A percentile compares a stretch with the other conserved stretches of the same genome.
Conservation (phyloP, 805 yeast genomes). For the Metschnikowia dekortorum region DNA sequence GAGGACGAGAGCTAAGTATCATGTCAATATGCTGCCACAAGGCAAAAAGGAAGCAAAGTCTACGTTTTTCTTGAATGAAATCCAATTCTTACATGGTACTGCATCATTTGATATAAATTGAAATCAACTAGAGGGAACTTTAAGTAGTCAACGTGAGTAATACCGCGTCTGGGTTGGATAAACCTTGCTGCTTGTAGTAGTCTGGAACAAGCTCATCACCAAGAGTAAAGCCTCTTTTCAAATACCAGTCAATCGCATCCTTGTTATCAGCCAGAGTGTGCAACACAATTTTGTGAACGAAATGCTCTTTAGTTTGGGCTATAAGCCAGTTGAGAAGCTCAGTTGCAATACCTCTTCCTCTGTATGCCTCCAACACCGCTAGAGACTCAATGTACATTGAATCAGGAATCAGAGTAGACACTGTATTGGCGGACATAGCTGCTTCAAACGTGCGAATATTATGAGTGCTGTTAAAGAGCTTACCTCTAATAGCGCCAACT, state of each 20-base stretch:
- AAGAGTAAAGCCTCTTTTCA: slow-evolving; percentile 43
- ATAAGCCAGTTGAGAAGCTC: slow-evolving; percentile 54
- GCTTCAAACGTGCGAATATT: slow-evolving; percentile 27
- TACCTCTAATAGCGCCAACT: slow-evolving; percentile 70
- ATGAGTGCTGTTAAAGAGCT: slow-evolving; percentile 40
- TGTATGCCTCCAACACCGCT: slow-evolving; percentile 64
- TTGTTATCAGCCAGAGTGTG: slow-evolving; percentile 49
- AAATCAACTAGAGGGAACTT: background rate
- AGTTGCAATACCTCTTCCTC: slow-evolving; percentile 57
- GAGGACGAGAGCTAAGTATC: slow-evolving; percentile 26
- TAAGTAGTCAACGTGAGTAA: slow-evolving; percentile 29
- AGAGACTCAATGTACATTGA: slow-evolving; percentile 61
- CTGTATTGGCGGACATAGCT: slow-evolving; percentile 18
- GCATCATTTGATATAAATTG: background rate
- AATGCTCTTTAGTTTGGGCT: slow-evolving; percentile 50
- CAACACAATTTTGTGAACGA: slow-evolving; percentile 47
- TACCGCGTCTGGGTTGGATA: slow-evolving; percentile 47
- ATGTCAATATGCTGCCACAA: background rate
- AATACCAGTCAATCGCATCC: slow-evolving; percentile 48
- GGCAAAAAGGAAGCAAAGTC: background rate
- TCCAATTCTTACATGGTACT: background rate
- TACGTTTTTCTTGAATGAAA: background rate
- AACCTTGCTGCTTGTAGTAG: slow-evolving; percentile 45
- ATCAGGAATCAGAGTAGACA: slow-evolving; percentile 38
- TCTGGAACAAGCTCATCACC: slow-evolving; percentile 33